Evolutionary conservation across 129 eudicot genomes (phyloP), one percentile per base, ranked within the genome.

Genomic region (Pittosporum tobira): DNA sequence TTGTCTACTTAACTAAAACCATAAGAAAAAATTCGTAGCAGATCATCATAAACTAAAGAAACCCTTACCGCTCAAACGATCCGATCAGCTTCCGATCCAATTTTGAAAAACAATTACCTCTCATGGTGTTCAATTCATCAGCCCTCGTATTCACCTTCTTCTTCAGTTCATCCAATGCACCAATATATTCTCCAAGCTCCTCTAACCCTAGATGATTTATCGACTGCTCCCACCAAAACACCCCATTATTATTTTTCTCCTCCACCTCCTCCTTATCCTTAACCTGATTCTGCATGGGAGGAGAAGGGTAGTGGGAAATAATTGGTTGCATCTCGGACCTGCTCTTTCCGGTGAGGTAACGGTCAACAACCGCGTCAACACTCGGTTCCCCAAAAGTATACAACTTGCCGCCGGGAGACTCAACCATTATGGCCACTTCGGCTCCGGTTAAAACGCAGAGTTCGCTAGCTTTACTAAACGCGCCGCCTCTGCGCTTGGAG

Each of bases 401-500:
- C 45, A 38, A 13, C 2, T 15, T 14, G n/a, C n/a, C n/a, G 12
- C 45, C 45, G 2, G 45, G 45, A 12, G 45, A 38, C 12, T 38
- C 15, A 12, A 36, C 47, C 0, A 57, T 20, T 9, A 57, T 36
- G 16, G 48, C 62, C 0, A 36, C 36, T 13, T 57, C 25, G 2
- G 13, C n/a, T 8, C 62, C 62, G 24, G 45, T n/a, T 0, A 57
- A 42, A 1, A 23, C 21, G 23, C 45, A 34, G 9, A 57, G 28
- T 29, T 57, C 62, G 42, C 62, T 36, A 1, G 62, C 62, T 31
- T 57, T 34, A 28, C 36, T 57, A 28, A 57, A 57, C 2, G 36
- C 15, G n/a, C 62, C 62, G 30, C 48, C 21, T 9, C 47, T 16
- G 11, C 62, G 62, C 36, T 57, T 57, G 0, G 62, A 57, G 47